Conservation (phyloP, 2,329 filamentous ascomycete genomes). For the Akanthomyces dipterigenus region DNA sequence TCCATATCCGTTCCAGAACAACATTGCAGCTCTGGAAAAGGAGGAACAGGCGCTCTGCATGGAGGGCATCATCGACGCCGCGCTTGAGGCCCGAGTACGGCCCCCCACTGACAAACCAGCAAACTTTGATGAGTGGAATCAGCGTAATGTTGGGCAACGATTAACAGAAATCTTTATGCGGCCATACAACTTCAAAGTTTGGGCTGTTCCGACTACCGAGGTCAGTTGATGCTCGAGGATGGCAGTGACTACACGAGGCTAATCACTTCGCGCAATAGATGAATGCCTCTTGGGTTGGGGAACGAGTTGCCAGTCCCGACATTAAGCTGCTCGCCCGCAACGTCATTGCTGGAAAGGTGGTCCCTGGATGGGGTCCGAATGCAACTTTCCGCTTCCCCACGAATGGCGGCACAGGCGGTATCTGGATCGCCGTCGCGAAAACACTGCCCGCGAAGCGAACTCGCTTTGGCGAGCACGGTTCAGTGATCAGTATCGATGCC, state of each 20-base stretch:
- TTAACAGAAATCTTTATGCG: conserved; percentile 89
- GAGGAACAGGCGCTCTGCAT: conserved; percentile 85
- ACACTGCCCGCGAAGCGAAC: conserved; percentile 83
- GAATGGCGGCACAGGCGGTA: conserved; percentile 81
- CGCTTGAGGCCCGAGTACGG: conserved; percentile 68
- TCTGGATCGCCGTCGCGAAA: conserved; percentile 88
- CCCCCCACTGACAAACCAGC: conserved; percentile 77
- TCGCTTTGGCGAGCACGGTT: conserved; percentile 69
- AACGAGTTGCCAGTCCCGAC: conserved; percentile 87
- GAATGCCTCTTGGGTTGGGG: conserved; percentile 91
- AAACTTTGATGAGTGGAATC: conserved; percentile 91
- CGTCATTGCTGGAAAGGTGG: conserved; percentile 81
- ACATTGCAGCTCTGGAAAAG: conserved; percentile 88
- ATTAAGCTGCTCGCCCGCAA: conserved; percentile 84
- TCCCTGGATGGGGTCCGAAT: conserved; percentile 90
- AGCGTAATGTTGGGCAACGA: conserved; percentile 78
- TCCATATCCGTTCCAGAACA: conserved; percentile 95
- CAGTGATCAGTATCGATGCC: conserved; percentile 73
- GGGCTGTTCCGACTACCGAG: conserved; percentile 89
- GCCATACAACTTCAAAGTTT: conserved; percentile 96
- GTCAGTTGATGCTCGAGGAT: too few relatives aligned
- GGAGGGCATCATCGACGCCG: conserved; percentile 84
- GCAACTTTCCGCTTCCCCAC: conserved; percentile 92
- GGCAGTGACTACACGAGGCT: too few relatives aligned
- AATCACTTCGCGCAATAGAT: too few relatives aligned